Evolutionary conservation across 2,329 filamentous ascomycete species (phyloP).

Genomic region (Fusarium duplospermum): DNA sequence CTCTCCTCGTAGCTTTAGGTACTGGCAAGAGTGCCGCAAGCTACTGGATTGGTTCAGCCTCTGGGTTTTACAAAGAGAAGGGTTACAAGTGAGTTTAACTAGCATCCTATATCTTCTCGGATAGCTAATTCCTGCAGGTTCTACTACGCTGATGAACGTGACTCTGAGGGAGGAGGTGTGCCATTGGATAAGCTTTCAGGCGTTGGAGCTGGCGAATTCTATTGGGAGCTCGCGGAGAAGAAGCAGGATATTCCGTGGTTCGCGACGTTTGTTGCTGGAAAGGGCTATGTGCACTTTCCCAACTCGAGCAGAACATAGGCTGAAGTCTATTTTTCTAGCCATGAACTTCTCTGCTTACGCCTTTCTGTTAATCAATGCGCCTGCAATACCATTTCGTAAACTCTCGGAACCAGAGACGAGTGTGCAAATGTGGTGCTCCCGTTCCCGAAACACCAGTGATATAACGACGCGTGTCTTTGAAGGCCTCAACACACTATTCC

Average conservation of each 20-base stretch:
- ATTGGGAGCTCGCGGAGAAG: not conserved
- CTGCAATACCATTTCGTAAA: not conserved
- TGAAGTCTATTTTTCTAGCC: not conserved
- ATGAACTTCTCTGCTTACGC: too few species aligned
- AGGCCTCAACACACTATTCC: not conserved
- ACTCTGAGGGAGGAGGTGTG: not conserved
- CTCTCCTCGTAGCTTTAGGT: not conserved
- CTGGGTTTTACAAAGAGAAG: not conserved
- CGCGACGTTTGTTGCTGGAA: conserved; percentile 18
- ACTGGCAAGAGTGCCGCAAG: not conserved
- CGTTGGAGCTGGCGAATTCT: not conserved
- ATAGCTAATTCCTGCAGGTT: not conserved
- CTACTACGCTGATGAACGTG: not conserved
- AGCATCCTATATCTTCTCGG: not conserved
- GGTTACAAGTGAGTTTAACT: not conserved
- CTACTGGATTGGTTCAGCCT: not conserved
- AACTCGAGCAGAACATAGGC: conserved; percentile 1
- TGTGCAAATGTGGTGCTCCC: not conserved
- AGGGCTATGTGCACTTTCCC: conserved; percentile 20
- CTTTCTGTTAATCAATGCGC: not conserved
- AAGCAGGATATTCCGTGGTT: conserved; percentile 9
- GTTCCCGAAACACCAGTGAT: not conserved
- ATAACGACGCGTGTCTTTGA: not conserved
- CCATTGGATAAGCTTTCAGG: not conserved
- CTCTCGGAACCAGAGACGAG: not conserved